phyloP scores from a whole-genome alignment of 345 rosid genomes.

The Aegle marmelos region DNA sequence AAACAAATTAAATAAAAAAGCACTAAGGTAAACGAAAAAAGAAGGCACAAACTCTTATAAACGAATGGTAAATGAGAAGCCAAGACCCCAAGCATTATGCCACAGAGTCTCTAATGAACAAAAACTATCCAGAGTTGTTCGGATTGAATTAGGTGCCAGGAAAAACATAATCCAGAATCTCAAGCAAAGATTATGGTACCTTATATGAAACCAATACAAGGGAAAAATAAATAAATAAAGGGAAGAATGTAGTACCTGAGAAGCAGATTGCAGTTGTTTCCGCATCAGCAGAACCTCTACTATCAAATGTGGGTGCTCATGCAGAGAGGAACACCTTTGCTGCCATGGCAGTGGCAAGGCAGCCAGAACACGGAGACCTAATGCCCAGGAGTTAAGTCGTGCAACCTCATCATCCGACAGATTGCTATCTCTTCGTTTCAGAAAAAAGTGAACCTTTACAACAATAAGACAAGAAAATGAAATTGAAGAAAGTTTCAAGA shows the following conservation, averaged over 20 bases:
- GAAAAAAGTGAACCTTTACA: conserved; percentile 88
- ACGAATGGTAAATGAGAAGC: conserved; percentile 9
- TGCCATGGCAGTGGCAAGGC: conserved; percentile 98
- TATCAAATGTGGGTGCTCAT: conserved; percentile 92
- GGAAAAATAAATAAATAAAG: too few species aligned
- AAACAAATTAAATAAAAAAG: conserved; percentile 7
- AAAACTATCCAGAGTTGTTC: not conserved
- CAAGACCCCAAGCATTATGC: not conserved
- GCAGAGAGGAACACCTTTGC: conserved; percentile 95
- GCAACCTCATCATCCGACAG: conserved; percentile 73
- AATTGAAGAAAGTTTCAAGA: not conserved
- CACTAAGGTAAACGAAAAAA: conserved; percentile 1
- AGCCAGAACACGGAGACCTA: conserved; percentile 94
- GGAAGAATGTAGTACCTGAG: conserved; percentile 50
- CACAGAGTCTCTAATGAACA: conserved; percentile 6
- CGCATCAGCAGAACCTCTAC: conserved; percentile 95
- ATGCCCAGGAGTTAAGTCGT: conserved; percentile 97
- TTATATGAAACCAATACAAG: too few species aligned
- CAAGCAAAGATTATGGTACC: not conserved
- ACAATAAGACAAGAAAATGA: conserved; percentile 26
- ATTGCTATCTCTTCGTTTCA: conserved; percentile 85
- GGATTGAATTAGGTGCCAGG: not conserved
- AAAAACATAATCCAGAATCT: conserved; percentile 7
- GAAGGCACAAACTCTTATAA: not conserved
- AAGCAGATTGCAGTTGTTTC: conserved; percentile 88